Evolutionary conservation across 2,329 filamentous ascomycete genomes (phyloP), one percentile per base, ranked within the genome.

Genomic region (Venturia aucupariae): DNA sequence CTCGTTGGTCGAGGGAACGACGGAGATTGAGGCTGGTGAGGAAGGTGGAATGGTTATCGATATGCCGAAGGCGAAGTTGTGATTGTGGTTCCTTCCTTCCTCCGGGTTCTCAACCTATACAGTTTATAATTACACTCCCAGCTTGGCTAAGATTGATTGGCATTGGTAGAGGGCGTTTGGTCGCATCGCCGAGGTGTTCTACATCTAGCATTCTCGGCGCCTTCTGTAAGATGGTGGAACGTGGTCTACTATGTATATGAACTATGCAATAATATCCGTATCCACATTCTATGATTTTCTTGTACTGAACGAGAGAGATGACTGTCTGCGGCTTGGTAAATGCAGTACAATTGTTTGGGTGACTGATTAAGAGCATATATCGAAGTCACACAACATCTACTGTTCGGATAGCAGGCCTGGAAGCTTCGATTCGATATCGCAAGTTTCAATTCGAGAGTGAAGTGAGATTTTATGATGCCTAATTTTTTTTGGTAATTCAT

Each of bases 61-160:
- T 27, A 11, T 30, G 27, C 19, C 48, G 22, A 63, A 39, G 48
- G 62, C 62, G 48, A 63, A 51, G 62, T 42, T 63, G 51, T 63
- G 35, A 57, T 57, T n/a, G 51, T 35, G 15, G 7, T 19, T 32
- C 19, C 17, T 35, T 15, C 30, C 10, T 15, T 17, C 10, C 27
- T 55, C 15, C 27, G 2, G 5, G 19, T 1, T 32, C 5, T 32
- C 24, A 7, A 32, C 48, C 48, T 54, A 54, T 17, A 57, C 10
- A n/a, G 6, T 11, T 6, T 35, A 35, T 19, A 35, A 35, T 57
- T 19, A 19, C 15, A 6, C 3, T 32, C 35, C 15, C 15, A 15
- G 51, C 17, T 35, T 13, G 30, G 15, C 27, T 57, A 35, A n/a
- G 15, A 30, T 3, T n/a, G 15, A 11, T 7, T 35, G 30, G 30